Base-by-base conservation (phyloP, 2,329 filamentous ascomycete genomes). In the Penicillium brevicompactum region DNA sequence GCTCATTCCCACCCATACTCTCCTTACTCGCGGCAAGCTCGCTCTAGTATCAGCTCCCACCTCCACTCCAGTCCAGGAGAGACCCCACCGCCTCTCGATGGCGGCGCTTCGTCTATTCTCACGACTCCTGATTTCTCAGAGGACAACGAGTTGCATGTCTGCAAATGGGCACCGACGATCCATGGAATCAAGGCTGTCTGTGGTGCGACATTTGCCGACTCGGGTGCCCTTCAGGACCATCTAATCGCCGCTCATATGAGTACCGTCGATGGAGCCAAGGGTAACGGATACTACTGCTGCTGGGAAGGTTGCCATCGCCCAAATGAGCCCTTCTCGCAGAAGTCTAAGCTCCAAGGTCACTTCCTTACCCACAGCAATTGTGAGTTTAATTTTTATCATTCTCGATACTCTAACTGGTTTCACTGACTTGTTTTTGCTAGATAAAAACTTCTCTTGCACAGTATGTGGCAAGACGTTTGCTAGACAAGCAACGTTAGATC, bases 311-410 rank as follows among this genome's bases (percentile, higher is more conserved):
- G 75, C 16, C 70, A 74, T 53, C 73, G 75, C 1, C 74, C 74
- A 1, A 61, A 75, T 51, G 74, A 77, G 47, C 74, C 75, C 2
- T 77, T 77, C 51, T 77, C 75, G 14, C 75, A 77, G 52, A 77
- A 77, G 57, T 77, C 75, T 3, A 77, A 77, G 51, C 66, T 77
- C 8, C 75, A 77, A 49, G 75, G 75, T 3, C 75, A 77, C 56
- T 77, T 76, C 49, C 55, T 77, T 27, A 77, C 74, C 10, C 75
- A 77, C 56, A 77, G 75, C 58, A 77, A 77, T 50, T 74, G 75
- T 77, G 67, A 44, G 72, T 14, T 22, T 3, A 22, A 27, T 4
- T 4, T 13, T 2, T 30, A 10, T 27, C n/a, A 2, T n/a, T 9
- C 10, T 24, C 16, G 0, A 7, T 34, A 5, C 14, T 0, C 32